Base-by-base conservation (phyloP, 768 basidiomycete genomes). In the Lactifluus pinguis region DNA sequence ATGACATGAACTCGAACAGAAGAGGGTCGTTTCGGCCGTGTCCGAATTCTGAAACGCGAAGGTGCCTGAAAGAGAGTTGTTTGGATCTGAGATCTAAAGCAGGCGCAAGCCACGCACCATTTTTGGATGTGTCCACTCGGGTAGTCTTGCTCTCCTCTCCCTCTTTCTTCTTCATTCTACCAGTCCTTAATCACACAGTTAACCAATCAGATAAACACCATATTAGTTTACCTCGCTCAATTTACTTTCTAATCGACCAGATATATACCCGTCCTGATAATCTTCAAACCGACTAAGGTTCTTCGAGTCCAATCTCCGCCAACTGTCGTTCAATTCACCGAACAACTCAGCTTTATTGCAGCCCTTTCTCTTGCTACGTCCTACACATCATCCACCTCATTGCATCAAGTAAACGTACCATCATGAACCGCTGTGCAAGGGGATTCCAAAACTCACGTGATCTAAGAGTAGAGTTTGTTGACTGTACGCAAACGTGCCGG, bases 1-100 rank as follows among this genome's bases (percentile, higher is more conserved):
- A 70, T 2, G 77, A 74, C 53, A 86, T 74, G 38, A 83, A 73
- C 84, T 85, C 64, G 14, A 36, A 36, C 25, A 36, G 30, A 9
- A 6, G 10, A 5, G 13, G 45, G 44, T 6, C 6, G 14, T 19
- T 3, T 25, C 10, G n/a, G 56, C 13, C 10, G 9, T 6, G 38
- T 0, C 39, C 15, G 42, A 25, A 2, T 15, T 42, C 39, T 11
- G 41, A 17, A 39, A 25, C 25, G 25, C 39, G 39, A 39, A 39
- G 39, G 54, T 29, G 44, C 57, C 50, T 39, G 32, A 57, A 45
- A 11, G 32, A 34, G 21, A 39, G 32, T 10, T 41, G 58, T 3
- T 36, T 15, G 19, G 61, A 75, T 75, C 73, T 72, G 51, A 72
- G 71, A 76, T 73, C 61, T 60, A 62, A 68, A 66, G 68, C 60